phyloP scores from a whole-genome alignment of 2,329 filamentous ascomycete genomes.

The Neofusicoccum kwambonambiense region DNA sequence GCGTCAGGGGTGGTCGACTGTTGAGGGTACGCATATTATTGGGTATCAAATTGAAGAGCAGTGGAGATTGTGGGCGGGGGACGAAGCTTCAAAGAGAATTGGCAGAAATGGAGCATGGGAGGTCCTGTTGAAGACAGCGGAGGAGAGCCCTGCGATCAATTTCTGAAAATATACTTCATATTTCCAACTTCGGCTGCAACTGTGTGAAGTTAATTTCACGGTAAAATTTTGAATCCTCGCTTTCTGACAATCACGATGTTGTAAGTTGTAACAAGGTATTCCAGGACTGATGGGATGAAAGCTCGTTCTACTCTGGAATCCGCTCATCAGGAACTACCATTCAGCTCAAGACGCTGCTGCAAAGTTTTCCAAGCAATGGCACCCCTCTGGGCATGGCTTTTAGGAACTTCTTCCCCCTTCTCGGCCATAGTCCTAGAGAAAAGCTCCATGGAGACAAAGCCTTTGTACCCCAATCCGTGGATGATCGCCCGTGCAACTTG shows the following conservation, averaged over 20 bases:
- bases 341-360: background rate
- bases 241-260: too few relatives aligned
- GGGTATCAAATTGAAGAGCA: slow-evolving; percentile 44
- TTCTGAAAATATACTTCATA: background rate
- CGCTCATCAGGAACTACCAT: too few relatives aligned
- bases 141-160: background rate
- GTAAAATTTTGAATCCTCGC: too few relatives aligned
- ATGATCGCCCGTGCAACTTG: background rate
- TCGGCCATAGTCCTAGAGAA: background rate
- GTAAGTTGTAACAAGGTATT: too few relatives aligned
- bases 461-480: background rate
- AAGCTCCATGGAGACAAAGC: background rate
- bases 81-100: background rate
- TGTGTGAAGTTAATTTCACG: too few relatives aligned
- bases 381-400: background rate
- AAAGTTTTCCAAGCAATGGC: background rate
- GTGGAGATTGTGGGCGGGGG: slow-evolving; percentile 39
- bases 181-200: too few relatives aligned
- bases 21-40: slow-evolving; percentile 44
- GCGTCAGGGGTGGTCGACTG: slow-evolving; percentile 34
- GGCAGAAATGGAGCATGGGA: background rate
- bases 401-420: background rate
- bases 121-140: background rate
- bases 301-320: too few relatives aligned
- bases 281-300: too few relatives aligned